Evolutionary conservation across 2,329 filamentous ascomycete genomes (phyloP).

Genomic region (Xylariales sp.): DNA sequence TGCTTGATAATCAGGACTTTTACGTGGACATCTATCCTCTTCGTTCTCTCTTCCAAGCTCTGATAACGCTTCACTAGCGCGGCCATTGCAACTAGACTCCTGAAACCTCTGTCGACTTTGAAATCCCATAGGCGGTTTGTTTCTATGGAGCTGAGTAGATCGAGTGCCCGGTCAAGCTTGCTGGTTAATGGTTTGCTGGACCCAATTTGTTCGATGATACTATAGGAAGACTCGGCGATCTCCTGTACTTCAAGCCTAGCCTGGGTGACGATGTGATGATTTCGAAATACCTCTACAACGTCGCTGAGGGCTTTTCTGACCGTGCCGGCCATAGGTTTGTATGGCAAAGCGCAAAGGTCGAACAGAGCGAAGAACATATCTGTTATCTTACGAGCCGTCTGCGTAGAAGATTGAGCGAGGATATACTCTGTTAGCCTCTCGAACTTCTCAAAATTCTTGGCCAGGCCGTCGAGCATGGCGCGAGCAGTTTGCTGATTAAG

Average conservation of each 20-base stretch:
- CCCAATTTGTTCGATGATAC: no score
- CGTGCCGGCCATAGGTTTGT: no score
- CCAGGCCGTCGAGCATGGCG: conserved; percentile 20
- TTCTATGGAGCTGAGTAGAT: no score
- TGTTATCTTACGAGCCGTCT: conserved; percentile 14
- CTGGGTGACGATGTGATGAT: no score
- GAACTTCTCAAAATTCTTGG: conserved; percentile 17
- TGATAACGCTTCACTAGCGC: conserved; percentile 14
- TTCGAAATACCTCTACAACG: background rate
- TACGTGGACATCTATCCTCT: conserved; percentile 12
- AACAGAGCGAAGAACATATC: conserved; percentile 19
- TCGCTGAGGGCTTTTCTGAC: conserved; percentile 13
- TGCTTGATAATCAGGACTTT: conserved; percentile 18
- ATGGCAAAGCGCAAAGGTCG: conserved; percentile 19
- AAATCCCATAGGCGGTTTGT: no score
- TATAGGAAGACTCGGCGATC: no score
- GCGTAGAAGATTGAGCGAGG: conserved; percentile 12
- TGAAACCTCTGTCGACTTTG: conserved; percentile 1
- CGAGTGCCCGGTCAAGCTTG: no score
- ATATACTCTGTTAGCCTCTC: conserved; percentile 14
- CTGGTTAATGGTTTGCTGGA: no score
- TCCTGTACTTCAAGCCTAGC: no score
- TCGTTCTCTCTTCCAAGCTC: conserved; percentile 16
- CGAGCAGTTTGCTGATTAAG: conserved; percentile 18
- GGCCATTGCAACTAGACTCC: conserved; percentile 13